Evolutionary conservation across 441 rosid genomes (phyloP), one percentile per base, ranked within the genome.

Genomic region (Hura crepitans): DNA sequence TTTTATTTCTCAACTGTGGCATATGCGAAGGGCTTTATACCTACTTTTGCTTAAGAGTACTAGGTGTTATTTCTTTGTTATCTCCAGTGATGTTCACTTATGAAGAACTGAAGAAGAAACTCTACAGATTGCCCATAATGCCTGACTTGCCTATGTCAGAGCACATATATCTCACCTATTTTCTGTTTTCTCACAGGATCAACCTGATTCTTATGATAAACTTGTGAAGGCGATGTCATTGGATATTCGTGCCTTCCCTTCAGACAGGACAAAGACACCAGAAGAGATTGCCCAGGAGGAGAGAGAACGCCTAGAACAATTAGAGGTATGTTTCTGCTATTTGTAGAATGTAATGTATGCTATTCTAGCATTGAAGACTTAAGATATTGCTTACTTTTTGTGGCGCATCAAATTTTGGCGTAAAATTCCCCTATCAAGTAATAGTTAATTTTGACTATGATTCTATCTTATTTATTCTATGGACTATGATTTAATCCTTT

Each of bases 241-340:
- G 75, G 97, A 90, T 63, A 84, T 81, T 67, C 96, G 96, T 64
- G 95, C 92, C 77, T 86, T 79, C 45, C 88, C 97, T 35, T 83
- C 97, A 49, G 97, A 91, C 65, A 86, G 97, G 80, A 89, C 86
- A 58, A 92, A 92, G 85, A 88, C 94, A 54, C 85, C 89, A 18
- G 97, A 94, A 76, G 99, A 94, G 85, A 85, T 89, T 86, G 97
- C 97, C 25, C 94, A 90, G 76, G 87, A 83, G 65, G 93, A 92
- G 79, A 82, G 86, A 78, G 97, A 92, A 78, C 87, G 82, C n/a
- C 77, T 90, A 47, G 89, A 83, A 77, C 81, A 43, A 63, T 80
- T 90, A 65, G 97, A 94, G 96, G 99, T 90, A 88, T 79, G 54
- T 70, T 42, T 68, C 47, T 59, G 30, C 51, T 62, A 25, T 30